Base-by-base conservation (phyloP, 2,329 filamentous ascomycete species). In the Fusarium proliferatum region DNA sequence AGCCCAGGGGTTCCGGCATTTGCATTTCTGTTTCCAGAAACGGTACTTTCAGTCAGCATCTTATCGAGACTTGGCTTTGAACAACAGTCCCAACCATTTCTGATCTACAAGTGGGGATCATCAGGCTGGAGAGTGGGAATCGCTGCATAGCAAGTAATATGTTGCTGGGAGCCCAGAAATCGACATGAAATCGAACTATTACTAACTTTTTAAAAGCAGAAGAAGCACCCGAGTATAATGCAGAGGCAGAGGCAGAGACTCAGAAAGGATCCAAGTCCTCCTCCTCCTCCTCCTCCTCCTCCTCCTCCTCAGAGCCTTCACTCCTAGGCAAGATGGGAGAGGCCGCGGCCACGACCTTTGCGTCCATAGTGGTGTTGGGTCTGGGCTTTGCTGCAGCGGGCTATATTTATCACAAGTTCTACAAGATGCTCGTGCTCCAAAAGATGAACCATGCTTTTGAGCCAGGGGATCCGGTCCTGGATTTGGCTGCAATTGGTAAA, bases 401-500 rank as follows among this genome's bases (percentile, higher is more conserved):
- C 30, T 96, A 94, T 81, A 87, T 88, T 53, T 97, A 96, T 80
- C 93, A 96, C 81, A 90, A 88, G 77, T 90, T 89, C 80, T 98
- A 99, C 88, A 99, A 99, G 84, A 88, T 92, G 82, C 84, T 97
- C 63, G 94, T 98, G 34, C 85, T 98, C n/a, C 85, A 91, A 73
- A 99, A 99, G 84, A 98, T 99, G 87, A 90, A 93, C 74, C 92
- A 93, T 76, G 96, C 96, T 30, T 99, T 99, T 82, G 88, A 93
- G 65, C 95, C 95, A 3, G 96, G 96, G 16, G 96, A 99, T 80
- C 95, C 95, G 2, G 94, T 96, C 33, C 89, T 96, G 23, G 95
- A 93, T 64, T 85, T 97, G 51, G 94, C 94, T 5, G 92, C 93
- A 33, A 85, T 88, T 69, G 88, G 84, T 74, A 92, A 88, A 78